These are phyloP conservation scores for Zygnema circumcarinatum DNA, from an alignment of 139 green algal genomes.

Conservation along the genomic window DNA sequence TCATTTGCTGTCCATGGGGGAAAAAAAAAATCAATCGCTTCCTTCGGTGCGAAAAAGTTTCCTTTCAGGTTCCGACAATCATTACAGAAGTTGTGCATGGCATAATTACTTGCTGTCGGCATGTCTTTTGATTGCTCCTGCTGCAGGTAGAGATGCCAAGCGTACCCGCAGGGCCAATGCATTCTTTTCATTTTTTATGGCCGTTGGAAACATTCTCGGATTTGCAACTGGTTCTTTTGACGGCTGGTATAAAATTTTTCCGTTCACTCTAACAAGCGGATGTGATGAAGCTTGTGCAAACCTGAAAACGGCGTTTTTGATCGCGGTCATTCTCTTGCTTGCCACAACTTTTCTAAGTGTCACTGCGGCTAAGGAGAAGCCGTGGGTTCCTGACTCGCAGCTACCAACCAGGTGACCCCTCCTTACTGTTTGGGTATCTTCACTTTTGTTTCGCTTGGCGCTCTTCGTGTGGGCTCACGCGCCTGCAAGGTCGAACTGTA, in stretches of 20 bases:
- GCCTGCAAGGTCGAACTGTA: too few species aligned
- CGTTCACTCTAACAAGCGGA: constrained; percentile 29
- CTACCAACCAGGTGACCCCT: constrained; percentile 7
- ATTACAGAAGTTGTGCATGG: too few species aligned
- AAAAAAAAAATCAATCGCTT: too few species aligned
- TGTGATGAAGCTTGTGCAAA: constrained; percentile 52
- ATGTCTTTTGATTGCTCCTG: too few species aligned
- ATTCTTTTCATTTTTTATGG: constrained; percentile 59
- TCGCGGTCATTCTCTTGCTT: constrained; percentile 22
- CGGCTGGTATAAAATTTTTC: constrained; percentile 22
- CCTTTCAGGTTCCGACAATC: too few species aligned
- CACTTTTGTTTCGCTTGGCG: too few species aligned
- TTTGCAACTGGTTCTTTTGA: constrained; percentile 51
- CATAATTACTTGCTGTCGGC: too few species aligned
- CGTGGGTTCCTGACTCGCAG: not conserved
- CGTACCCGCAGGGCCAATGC: constrained; percentile 41
- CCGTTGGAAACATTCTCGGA: constrained; percentile 56
- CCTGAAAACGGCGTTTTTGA: constrained; percentile 54
- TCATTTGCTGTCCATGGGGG: too few species aligned
- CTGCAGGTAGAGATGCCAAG: constrained; percentile 33
- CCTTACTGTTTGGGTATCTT: too few species aligned
- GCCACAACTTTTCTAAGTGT: constrained; percentile 40
- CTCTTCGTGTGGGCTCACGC: too few species aligned
- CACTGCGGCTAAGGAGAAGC: constrained; percentile 45
- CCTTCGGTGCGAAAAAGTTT: too few species aligned